Conservation (phyloP, 2,329 filamentous ascomycete species). For the Botrytis galanthina region DNA sequence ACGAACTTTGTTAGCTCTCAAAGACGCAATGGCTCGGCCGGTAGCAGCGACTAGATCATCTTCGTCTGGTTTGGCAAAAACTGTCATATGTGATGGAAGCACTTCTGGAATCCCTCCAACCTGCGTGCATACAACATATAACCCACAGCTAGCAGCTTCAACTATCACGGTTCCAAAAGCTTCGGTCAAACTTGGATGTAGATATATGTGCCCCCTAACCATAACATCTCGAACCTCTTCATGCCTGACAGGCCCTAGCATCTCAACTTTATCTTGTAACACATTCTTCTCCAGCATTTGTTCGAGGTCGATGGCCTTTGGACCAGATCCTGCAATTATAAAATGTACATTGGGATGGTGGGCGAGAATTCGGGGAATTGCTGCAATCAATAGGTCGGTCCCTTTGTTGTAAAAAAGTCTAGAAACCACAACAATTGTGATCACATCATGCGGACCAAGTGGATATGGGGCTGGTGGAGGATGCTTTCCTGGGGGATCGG, state of each 20-base stretch:
- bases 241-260: conserved; percentile 88
- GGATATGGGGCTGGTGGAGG: conserved; percentile 55
- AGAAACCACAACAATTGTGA: conserved; percentile 96
- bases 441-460: conserved; percentile 77
- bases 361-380: conserved; percentile 87
- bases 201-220: conserved; percentile 93
- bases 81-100: conserved; percentile 92
- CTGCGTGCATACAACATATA: conserved; percentile 95
- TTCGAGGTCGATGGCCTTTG: conserved; percentile 95
- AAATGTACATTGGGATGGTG: conserved; percentile 91
- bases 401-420: conserved; percentile 99
- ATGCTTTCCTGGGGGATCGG: conserved; percentile 39
- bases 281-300: conserved; percentile 97
- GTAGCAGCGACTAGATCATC: conserved; percentile 91
- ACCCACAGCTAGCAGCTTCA: conserved; percentile 89
- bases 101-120: conserved; percentile 98
- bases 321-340: conserved; percentile 92
- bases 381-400: conserved; percentile 92
- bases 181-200: conserved; percentile 92
- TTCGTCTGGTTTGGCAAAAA: conserved; percentile 94
- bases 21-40: conserved; percentile 79
- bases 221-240: conserved; percentile 97
- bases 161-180: conserved; percentile 98
- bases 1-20: conserved; percentile 81
- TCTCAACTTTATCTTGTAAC: conserved; percentile 86